Evolutionary conservation across 768 basidiomycete species (phyloP).

Genomic region (Sarcodon aspratus): DNA sequence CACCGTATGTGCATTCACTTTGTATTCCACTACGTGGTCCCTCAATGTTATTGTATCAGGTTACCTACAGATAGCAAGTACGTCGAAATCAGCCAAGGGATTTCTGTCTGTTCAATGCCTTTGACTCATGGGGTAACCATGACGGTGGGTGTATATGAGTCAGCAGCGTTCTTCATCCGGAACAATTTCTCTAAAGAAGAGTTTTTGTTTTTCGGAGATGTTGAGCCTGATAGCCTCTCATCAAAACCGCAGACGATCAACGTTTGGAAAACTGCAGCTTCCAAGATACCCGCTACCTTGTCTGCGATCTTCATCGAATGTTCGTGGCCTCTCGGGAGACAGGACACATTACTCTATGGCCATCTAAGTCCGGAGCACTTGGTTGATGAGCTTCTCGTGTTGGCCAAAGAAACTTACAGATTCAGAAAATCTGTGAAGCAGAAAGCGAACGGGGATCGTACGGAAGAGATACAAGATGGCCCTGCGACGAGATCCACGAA

Average conservation of each 20-base stretch:
- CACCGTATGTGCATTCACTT: constrained; percentile 33
- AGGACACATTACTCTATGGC: constrained; percentile 62
- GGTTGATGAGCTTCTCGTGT: constrained; percentile 54
- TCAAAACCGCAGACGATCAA: constrained; percentile 44
- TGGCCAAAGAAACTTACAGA: constrained; percentile 40
- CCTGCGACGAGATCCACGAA: constrained; percentile 17
- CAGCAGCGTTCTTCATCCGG: constrained; percentile 78
- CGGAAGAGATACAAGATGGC: constrained; percentile 6
- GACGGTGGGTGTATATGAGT: constrained; percentile 47
- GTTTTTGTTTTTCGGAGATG: constrained; percentile 91
- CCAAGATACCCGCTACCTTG: constrained; percentile 57
- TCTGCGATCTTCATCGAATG: constrained; percentile 91
- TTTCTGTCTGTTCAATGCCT: constrained; percentile 58
- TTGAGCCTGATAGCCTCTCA: constrained; percentile 75
- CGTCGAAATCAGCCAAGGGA: constrained; percentile 33
- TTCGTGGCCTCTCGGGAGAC: constrained; percentile 70
- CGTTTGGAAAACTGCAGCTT: constrained; percentile 79
- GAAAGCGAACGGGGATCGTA: constrained; percentile 27
- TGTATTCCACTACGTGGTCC: not conserved
- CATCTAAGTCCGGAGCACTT: constrained; percentile 81
- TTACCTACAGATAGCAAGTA: constrained; percentile 43
- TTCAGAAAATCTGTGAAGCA: constrained; percentile 20
- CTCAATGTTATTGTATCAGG: constrained; percentile 17
- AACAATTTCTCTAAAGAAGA: constrained; percentile 51
- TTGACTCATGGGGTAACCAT: constrained; percentile 60